Evolutionary conservation across 305 asterid species (phyloP).

Genomic region (Fraxinus albicans): DNA sequence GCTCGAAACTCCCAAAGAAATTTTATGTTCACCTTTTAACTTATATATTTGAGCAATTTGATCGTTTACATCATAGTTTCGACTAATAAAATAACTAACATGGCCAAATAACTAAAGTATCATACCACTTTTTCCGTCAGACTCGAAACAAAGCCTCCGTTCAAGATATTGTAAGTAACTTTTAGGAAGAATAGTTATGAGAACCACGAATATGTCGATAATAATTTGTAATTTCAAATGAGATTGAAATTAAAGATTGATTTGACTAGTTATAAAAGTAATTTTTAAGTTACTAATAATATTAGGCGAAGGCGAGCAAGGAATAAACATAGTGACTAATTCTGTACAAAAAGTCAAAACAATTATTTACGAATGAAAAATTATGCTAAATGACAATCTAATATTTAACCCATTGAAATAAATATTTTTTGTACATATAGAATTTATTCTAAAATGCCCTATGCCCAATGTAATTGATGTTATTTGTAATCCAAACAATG

Average conservation of each 20-base stretch:
- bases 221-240: neutral
- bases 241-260: too few species aligned
- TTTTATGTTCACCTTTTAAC: neutral
- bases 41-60: neutral
- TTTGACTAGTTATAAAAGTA: too few species aligned
- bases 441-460: neutral
- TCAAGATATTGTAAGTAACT: too few species aligned
- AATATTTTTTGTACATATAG: neutral
- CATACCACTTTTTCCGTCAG: neutral
- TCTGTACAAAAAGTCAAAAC: too few species aligned
- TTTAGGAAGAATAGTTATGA: too few species aligned
- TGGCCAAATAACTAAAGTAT: neutral
- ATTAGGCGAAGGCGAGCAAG: too few species aligned
- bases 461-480: neutral
- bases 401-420: neutral
- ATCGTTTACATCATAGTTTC: neutral
- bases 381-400: neutral
- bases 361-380: too few species aligned
- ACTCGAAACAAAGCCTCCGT: too few species aligned
- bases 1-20: neutral
- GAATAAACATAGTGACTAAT: neutral
- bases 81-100: neutral
- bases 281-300: too few species aligned
- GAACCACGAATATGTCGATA: too few species aligned
- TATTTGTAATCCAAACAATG: neutral